A percentile compares a stretch with the other conserved stretches of the same genome.
Conservation (phyloP, 371 early-diverging fungal genomes). For the Mortierella sp. region DNA sequence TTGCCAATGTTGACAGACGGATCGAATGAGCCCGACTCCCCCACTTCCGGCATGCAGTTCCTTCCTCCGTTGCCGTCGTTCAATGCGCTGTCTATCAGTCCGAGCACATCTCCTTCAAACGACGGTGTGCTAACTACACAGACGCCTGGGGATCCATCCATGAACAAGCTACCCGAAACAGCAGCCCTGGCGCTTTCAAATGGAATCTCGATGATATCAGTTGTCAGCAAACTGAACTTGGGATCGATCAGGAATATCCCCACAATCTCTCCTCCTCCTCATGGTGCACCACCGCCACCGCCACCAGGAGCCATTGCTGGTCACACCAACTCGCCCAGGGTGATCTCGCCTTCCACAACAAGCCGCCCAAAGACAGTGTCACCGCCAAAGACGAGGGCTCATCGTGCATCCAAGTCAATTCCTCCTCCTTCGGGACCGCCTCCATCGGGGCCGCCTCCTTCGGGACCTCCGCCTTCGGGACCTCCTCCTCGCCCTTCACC, state of each 20-base stretch:
- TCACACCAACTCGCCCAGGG: conserved; percentile 32
- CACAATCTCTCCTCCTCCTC: conserved; percentile 43
- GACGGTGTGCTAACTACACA: background rate
- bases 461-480: conserved; percentile 28
- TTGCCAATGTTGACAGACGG: background rate
- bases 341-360: conserved; percentile 30
- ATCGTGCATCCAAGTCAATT: conserved; percentile 27
- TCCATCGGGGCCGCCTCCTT: conserved; percentile 26
- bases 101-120: conserved; percentile 7
- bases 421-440: conserved; percentile 33
- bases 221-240: conserved; percentile 32
- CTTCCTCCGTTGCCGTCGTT: conserved; percentile 29
- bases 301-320: conserved; percentile 31
- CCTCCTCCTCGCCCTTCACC: conserved; percentile 26
- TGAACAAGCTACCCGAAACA: conserved; percentile 30
- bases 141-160: conserved; percentile 1
- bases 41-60: background rate
- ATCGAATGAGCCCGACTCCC: background rate
- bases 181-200: conserved; percentile 24
- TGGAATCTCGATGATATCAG: conserved; percentile 35
- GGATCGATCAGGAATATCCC: conserved; percentile 22
- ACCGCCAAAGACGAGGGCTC: conserved; percentile 12
- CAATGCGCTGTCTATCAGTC: conserved; percentile 16
- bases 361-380: conserved; percentile 17
- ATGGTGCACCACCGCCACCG: conserved; percentile 38